phyloP scores from a whole-genome alignment of 495 filamentous ascomycete genomes.

The Penicillium waksmanii region DNA sequence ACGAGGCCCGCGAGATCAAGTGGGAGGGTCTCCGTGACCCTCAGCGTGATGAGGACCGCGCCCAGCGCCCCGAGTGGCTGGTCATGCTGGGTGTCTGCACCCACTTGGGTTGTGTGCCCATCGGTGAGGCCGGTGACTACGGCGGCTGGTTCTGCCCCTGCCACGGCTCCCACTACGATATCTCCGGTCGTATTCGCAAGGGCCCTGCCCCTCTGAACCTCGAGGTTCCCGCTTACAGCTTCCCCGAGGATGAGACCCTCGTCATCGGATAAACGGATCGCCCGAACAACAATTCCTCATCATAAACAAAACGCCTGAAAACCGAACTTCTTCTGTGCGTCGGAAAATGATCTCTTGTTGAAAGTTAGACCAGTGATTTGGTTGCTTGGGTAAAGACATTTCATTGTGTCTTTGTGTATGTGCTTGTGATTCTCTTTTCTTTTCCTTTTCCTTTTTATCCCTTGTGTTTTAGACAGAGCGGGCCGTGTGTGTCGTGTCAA shows the following conservation, averaged over 20 bases:
- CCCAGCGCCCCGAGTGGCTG: conserved; percentile 98
- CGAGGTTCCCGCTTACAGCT: conserved; percentile 89
- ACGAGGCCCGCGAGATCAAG: conserved; percentile 77
- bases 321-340: no score
- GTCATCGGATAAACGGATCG: conserved; percentile 69
- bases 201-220: conserved; percentile 96
- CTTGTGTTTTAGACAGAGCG: conserved; percentile 45
- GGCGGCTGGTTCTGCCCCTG: conserved; percentile 99
- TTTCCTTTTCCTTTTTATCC: conserved; percentile 16
- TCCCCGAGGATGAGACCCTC: conserved; percentile 77
- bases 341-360: conserved; percentile 10
- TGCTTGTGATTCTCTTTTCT: conserved; percentile 31
- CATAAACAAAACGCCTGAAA: not conserved
- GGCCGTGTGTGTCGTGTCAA: conserved; percentile 43
- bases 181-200: conserved; percentile 94
- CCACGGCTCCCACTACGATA: conserved; percentile 99
- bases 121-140: conserved; percentile 97
- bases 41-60: conserved; percentile 86
- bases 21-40: conserved; percentile 86
- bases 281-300: not conserved
- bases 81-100: conserved; percentile 99
- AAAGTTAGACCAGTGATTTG: conserved; percentile 20
- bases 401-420: conserved; percentile 31
- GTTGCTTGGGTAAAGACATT: conserved; percentile 7
- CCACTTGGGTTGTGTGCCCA: conserved; percentile 97